A percentile compares a stretch with the other conserved stretches of the same genome.
Conservation (phyloP, 179 eudicot genomes). For the Vitellaria paradoxa region DNA sequence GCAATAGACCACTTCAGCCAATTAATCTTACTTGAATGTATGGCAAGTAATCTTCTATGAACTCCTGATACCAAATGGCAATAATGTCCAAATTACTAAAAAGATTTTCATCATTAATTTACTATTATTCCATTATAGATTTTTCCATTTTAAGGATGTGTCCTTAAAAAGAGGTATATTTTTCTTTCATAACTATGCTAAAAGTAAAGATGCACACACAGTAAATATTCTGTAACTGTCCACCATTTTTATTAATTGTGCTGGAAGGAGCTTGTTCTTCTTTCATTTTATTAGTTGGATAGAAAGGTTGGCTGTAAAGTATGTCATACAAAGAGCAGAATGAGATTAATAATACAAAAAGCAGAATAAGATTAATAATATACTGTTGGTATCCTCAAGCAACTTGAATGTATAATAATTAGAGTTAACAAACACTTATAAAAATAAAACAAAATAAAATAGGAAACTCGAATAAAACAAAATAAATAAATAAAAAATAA, state of each 20-base stretch:
- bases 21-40: not conserved
- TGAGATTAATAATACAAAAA: too few relatives aligned
- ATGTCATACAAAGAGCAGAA: too few relatives aligned
- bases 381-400: too few relatives aligned
- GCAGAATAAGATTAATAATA: too few relatives aligned
- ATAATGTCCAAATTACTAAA: not conserved
- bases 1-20: not conserved
- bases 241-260: not conserved
- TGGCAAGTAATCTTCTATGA: not conserved
- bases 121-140: not conserved
- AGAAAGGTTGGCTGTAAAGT: too few relatives aligned
- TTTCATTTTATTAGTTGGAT: too few relatives aligned
- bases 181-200: not conserved
- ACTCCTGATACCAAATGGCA: not conserved
- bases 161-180: not conserved
- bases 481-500: not conserved
- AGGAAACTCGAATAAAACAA: not conserved
- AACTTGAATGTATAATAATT: not conserved
- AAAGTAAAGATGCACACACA: not conserved
- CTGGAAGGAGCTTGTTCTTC: not conserved
- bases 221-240: not conserved
- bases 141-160: not conserved
- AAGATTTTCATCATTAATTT: not conserved
- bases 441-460: not conserved
- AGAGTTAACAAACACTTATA: not conserved